Conservation (phyloP, 441 rosid species). For the Gossypium lobatum region DNA sequence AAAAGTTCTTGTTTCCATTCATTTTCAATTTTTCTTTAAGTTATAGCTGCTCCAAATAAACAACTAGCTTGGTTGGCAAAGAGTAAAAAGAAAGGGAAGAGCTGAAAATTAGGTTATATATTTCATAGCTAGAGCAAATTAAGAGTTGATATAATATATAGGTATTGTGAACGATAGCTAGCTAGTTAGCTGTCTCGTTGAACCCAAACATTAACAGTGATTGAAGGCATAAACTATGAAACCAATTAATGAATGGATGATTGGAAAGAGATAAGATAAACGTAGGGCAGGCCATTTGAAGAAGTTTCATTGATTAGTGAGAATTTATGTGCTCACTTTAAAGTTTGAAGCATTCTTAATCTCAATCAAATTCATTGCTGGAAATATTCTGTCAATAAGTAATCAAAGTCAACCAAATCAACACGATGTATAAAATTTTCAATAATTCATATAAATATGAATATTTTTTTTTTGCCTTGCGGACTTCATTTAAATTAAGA, state of each 20-base stretch:
- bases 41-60: neutral
- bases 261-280: neutral
- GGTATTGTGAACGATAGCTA: neutral
- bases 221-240: neutral
- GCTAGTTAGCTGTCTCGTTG: neutral
- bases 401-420: neutral
- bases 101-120: neutral
- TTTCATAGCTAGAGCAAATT: neutral
- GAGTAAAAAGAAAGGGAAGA: neutral
- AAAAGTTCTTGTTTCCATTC: neutral
- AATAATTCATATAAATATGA: too few species aligned
- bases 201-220: neutral
- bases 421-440: neutral
- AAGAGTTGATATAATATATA: neutral
- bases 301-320: neutral
- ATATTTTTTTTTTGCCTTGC: conserved; percentile 18
- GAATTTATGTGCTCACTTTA: neutral
- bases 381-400: neutral
- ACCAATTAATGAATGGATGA: neutral
- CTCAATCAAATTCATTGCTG: neutral
- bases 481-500: conserved; percentile 17
- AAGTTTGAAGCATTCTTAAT: neutral
- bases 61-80: neutral
- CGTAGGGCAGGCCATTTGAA: neutral
- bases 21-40: neutral